Conservation (phyloP, 2,329 filamentous ascomycete species). For the Gnomoniopsis smithogilvyi region DNA sequence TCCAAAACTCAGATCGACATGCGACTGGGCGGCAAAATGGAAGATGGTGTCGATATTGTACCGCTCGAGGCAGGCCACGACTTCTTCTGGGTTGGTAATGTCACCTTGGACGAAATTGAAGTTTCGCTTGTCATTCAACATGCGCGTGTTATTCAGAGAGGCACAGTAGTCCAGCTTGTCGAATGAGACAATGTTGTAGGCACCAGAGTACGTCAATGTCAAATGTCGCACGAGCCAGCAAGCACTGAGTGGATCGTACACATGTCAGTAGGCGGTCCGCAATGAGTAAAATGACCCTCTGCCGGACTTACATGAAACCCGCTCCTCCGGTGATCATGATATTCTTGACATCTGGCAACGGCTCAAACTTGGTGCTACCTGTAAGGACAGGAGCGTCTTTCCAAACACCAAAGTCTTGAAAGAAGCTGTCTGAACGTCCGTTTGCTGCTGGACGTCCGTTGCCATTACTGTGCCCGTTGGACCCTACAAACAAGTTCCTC, state of each 20-base stretch:
- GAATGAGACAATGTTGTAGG: slow-evolving; percentile 78
- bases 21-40: slow-evolving; percentile 83
- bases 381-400: slow-evolving; percentile 67
- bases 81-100: slow-evolving; percentile 67
- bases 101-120: slow-evolving; percentile 80
- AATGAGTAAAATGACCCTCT: background rate
- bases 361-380: slow-evolving; percentile 68
- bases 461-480: background rate
- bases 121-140: slow-evolving; percentile 64
- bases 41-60: slow-evolving; percentile 76
- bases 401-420: slow-evolving; percentile 64
- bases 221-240: slow-evolving; percentile 82
- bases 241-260: slow-evolving; percentile 48
- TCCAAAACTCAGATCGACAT: slow-evolving; percentile 79
- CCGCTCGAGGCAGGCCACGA: slow-evolving; percentile 67
- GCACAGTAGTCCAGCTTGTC: slow-evolving; percentile 84
- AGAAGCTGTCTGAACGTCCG: slow-evolving; percentile 38
- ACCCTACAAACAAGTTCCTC: background rate
- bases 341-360: slow-evolving; percentile 67
- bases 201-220: slow-evolving; percentile 66
- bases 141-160: slow-evolving; percentile 73
- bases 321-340: slow-evolving; percentile 83
- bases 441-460: slow-evolving; percentile 19
- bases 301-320: slow-evolving; percentile 71
- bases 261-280: slow-evolving; percentile 19